phyloP scores from a whole-genome alignment of 345 rosid species.

The Eucalyptus sideroxylon region DNA sequence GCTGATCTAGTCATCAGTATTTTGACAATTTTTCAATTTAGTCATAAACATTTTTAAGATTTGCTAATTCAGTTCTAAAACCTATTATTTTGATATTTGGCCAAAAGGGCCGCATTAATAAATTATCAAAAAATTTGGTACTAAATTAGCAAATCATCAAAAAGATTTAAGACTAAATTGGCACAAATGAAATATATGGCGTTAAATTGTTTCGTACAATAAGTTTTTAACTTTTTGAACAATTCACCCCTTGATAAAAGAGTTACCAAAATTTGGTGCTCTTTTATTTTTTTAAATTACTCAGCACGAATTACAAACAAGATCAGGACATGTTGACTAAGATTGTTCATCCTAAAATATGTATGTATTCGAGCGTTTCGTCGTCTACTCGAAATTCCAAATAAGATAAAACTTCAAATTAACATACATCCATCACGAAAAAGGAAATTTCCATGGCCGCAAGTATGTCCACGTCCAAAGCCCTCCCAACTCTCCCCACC shows the following conservation, averaged over 20 bases:
- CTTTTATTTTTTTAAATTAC: not conserved
- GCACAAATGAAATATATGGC: accelerated
- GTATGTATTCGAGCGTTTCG: not conserved
- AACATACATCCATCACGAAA: not conserved
- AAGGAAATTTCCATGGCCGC: not conserved
- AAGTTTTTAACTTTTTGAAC: accelerated
- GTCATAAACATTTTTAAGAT: no score
- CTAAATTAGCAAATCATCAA: not conserved
- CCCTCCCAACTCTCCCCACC: not conserved
- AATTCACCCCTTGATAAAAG: not conserved
- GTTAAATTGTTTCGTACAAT: accelerated
- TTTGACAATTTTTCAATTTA: accelerated
- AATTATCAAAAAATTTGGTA: no score
- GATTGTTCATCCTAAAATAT: accelerated
- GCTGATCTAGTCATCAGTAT: accelerated
- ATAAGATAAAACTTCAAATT: not conserved
- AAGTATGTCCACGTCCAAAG: not conserved
- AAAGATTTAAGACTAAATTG: accelerated
- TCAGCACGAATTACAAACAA: not conserved
- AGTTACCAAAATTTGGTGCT: not conserved
- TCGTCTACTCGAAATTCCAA: not conserved
- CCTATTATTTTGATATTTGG: not conserved
- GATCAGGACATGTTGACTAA: not conserved
- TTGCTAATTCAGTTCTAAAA: no score
- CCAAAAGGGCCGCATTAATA: not conserved